Evolutionary conservation across 2,329 filamentous ascomycete genomes (phyloP), one percentile per base, ranked within the genome.

Genomic region (Xylariales sp.): DNA sequence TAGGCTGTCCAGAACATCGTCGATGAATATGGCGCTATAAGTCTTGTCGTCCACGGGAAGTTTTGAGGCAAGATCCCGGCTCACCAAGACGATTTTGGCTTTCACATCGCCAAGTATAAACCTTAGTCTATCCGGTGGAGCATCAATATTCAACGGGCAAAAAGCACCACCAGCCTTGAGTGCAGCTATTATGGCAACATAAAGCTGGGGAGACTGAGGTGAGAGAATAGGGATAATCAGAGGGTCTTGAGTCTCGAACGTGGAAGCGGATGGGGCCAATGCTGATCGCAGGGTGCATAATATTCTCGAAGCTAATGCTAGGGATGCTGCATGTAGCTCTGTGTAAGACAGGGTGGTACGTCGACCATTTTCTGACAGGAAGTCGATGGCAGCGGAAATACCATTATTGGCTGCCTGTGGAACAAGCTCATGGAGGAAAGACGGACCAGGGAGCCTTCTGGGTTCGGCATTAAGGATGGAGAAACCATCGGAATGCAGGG

Each of bases 131-230:
- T 97, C 93, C 3, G 83, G 78, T 0, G 94, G 94, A 0, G 90
- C 88, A 78, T 97, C 94, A 56, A 92, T 84, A 68, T 91, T 91
- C 64, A 97, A 81, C 0, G 94, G 94, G 72, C 94, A 97, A 74
- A 97, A 97, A 0, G 93, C 93, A 43, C 87, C 92, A 6, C 94
- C 94, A 12, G 90, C 89, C 78, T 94, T 94, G 54, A 97, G 83
- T 61, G 95, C 87, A 3, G 91, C 93, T 52, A 97, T 79, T 69
- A 93, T 86, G 1, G 92, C 85, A 64, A 96, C 85, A 78, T 97
- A 97, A 30, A 97, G 84, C 54, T 90, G 85, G 9, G 90, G 88
- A 14, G 88, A 91, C 80, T 97, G 94, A 1, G 91, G 90, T 16
- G 97, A 80, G 23, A 97, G 84, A 2, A 97, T 81, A 0, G 94